Percentiles rank a stretch among this genome's conserved stretches.
phyloP scores from a whole-genome alignment of 441 rosid genomes.

The Adansonia gregorii region DNA sequence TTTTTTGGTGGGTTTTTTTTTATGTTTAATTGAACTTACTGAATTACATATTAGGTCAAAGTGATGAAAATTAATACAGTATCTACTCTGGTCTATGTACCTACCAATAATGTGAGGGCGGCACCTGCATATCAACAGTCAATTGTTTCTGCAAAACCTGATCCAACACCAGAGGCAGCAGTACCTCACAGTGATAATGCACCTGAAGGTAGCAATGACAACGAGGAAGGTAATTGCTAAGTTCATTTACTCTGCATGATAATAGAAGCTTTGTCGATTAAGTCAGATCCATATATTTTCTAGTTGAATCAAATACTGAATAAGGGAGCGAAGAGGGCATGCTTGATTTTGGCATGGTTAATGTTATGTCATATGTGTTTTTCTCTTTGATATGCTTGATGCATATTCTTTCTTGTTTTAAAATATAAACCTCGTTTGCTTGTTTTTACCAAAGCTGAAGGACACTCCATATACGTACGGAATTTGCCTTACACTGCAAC shows the following conservation, averaged over 20 bases:
- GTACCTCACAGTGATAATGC: conserved; percentile 40
- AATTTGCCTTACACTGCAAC: conserved; percentile 85
- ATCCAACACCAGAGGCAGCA: conserved; percentile 37
- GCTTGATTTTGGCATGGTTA: conserved; percentile 24
- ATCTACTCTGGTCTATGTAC: conserved; percentile 49
- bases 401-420: conserved; percentile 20
- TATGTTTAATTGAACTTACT: conserved; percentile 19
- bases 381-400: conserved; percentile 11
- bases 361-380: background rate
- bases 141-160: conserved; percentile 41
- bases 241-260: conserved; percentile 14
- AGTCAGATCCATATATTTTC: background rate
- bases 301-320: background rate
- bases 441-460: conserved; percentile 58
- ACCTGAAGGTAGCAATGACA: conserved; percentile 57
- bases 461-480: conserved; percentile 77
- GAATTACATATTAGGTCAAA: conserved; percentile 49
- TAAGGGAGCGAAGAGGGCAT: conserved; percentile 10
- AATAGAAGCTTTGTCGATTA: background rate
- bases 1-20: conserved; percentile 16
- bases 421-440: background rate
- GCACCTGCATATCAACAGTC: conserved; percentile 45
- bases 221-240: conserved; percentile 62
- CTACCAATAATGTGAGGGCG: conserved; percentile 43
- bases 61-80: conserved; percentile 47